Evolutionary conservation across 345 rosid genomes (phyloP).

Genomic region (Citrus cavaleriei): DNA sequence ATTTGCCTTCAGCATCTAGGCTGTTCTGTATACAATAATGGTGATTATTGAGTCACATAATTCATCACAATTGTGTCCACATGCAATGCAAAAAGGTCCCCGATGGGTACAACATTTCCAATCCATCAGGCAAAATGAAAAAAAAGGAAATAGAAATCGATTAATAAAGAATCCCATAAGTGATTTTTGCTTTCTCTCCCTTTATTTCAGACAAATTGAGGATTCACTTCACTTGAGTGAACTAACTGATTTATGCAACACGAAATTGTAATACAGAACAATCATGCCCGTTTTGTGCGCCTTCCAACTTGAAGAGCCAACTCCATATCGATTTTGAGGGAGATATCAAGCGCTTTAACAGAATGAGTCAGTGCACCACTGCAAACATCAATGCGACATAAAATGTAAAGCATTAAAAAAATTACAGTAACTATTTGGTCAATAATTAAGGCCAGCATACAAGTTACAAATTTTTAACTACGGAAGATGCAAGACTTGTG

Average conservation of each 20-base stretch:
- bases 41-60: neutral
- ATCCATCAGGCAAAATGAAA: neutral
- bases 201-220: neutral
- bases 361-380: conserved; percentile 96
- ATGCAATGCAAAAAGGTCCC: neutral
- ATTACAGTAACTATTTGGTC: neutral
- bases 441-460: neutral
- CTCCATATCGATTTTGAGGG: conserved; percentile 88
- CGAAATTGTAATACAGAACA: neutral
- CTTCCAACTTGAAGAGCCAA: conserved; percentile 90
- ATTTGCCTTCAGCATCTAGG: neutral
- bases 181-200: neutral
- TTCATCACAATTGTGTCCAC: neutral
- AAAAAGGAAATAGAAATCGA: neutral
- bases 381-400: conserved; percentile 20
- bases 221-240: neutral
- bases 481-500: neutral
- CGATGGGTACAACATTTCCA: neutral
- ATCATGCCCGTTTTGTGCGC: conserved; percentile 80
- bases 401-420: neutral
- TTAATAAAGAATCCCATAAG: neutral
- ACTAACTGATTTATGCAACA: neutral
- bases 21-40: neutral
- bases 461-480: neutral
- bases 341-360: conserved; percentile 86